A percentile compares a stretch with the other conserved stretches of the same genome.
phyloP scores from a whole-genome alignment of 2,329 filamentous ascomycete species.

The Xylaria sp. region DNA sequence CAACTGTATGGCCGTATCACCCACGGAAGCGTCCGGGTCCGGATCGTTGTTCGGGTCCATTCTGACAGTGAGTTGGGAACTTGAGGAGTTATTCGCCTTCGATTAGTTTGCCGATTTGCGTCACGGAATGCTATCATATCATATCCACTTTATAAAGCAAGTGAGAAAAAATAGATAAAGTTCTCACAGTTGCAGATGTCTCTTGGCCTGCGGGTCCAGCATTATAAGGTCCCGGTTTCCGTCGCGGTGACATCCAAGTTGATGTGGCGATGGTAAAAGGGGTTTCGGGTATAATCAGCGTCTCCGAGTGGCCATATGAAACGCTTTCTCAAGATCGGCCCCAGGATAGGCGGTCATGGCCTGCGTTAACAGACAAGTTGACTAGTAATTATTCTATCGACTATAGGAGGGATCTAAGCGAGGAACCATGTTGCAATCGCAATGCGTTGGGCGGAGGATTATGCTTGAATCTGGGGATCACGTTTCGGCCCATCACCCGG shows the following conservation, averaged over 20 bases:
- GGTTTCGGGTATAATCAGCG: conserved; percentile 15
- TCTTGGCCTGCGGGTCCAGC: conserved; percentile 15
- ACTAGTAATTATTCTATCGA: not conserved
- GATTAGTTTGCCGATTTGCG: conserved; percentile 3
- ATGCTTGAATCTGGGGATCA: conserved; percentile 17
- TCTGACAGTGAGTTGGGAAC: not conserved
- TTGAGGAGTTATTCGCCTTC: not conserved
- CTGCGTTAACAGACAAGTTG: not conserved
- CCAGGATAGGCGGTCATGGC: conserved; percentile 1
- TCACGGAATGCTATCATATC: not conserved
- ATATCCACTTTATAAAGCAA: conserved; percentile 2
- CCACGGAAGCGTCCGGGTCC: not conserved
- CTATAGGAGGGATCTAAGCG: not conserved
- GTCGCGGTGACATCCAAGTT: not conserved
- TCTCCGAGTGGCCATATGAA: conserved; percentile 20
- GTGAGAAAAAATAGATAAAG: not conserved
- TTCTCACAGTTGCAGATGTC: not conserved
- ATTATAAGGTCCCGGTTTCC: conserved; percentile 22
- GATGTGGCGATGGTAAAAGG: conserved; percentile 9
- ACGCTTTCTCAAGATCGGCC: conserved; percentile 16
- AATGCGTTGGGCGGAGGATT: conserved; percentile 8
- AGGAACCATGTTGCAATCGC: not conserved
- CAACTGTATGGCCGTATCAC: conserved; percentile 16
- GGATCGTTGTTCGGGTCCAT: conserved; percentile 15
- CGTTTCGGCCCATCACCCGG: conserved; percentile 20